Conservation (phyloP, 805 yeast genomes). For the Candida insectorum region DNA sequence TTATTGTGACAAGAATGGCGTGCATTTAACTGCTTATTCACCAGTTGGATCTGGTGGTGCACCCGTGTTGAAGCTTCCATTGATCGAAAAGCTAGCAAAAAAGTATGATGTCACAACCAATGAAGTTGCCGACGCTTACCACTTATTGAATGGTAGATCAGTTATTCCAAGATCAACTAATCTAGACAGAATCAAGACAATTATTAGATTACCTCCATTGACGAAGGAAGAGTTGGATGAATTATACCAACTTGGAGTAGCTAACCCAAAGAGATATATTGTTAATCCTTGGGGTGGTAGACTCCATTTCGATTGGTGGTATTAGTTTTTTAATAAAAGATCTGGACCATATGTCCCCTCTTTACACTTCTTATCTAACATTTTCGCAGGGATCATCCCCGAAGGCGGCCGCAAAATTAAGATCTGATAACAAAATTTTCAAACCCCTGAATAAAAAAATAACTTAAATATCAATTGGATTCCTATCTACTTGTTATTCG, state of each 20-base stretch:
- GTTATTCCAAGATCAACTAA: slow-evolving; percentile 70
- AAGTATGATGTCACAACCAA: slow-evolving; percentile 51
- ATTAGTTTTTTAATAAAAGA: slow-evolving; percentile 17
- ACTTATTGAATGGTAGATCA: slow-evolving; percentile 56
- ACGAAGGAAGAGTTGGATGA: slow-evolving; percentile 29
- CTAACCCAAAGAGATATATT: slow-evolving; percentile 27
- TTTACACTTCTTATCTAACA: too few relatives aligned
- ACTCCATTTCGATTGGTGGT: slow-evolving; percentile 33
- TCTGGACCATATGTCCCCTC: too few relatives aligned
- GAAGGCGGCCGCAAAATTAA: too few relatives aligned
- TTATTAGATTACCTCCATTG: slow-evolving; percentile 28
- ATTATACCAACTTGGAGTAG: slow-evolving; percentile 24
- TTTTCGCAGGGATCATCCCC: too few relatives aligned
- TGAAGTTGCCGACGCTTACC: slow-evolving; percentile 58
- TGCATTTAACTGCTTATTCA: slow-evolving; percentile 70
- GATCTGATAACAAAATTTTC: too few relatives aligned
- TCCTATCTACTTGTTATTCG: too few relatives aligned
- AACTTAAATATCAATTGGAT: too few relatives aligned
- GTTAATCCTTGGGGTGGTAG: slow-evolving; percentile 31
- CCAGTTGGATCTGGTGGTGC: slow-evolving; percentile 54
- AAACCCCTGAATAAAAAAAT: too few relatives aligned
- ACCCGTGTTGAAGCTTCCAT: slow-evolving; percentile 51
- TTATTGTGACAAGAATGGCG: slow-evolving; percentile 49
- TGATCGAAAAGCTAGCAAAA: slow-evolving; percentile 49
- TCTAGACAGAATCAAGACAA: slow-evolving; percentile 50